Conservation (phyloP, 768 basidiomycete species). For the Collybiopsis luxurians region DNA sequence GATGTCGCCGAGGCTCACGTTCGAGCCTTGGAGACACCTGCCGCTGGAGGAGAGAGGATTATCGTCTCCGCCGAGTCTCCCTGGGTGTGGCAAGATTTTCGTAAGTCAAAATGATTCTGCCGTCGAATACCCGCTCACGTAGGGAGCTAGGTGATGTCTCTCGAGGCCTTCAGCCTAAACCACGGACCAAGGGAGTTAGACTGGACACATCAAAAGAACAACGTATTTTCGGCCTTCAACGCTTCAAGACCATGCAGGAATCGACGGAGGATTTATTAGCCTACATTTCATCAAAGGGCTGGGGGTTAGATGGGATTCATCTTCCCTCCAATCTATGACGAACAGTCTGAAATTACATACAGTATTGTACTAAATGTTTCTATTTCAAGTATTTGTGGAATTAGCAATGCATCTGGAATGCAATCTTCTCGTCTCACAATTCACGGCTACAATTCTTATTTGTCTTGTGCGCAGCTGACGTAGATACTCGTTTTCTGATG, state of each 20-base stretch:
- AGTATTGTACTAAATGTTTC: too few relatives aligned
- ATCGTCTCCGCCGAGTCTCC: constrained; percentile 29
- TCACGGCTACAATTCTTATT: too few relatives aligned
- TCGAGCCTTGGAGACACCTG: constrained; percentile 36
- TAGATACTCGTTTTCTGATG: too few relatives aligned
- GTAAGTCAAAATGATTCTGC: not conserved
- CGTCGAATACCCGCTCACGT: not conserved
- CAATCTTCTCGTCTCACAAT: too few relatives aligned
- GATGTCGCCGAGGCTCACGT: constrained; percentile 47
- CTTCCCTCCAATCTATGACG: too few relatives aligned
- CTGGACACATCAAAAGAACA: too few relatives aligned
- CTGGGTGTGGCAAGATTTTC: constrained; percentile 3
- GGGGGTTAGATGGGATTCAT: too few relatives aligned
- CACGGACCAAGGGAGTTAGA: not conserved
- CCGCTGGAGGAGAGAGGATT: constrained; percentile 46
- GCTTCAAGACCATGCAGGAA: not conserved
- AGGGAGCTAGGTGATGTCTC: not conserved
- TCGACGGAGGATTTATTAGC: not conserved
- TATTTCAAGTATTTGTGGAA: too few relatives aligned
- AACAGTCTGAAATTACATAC: too few relatives aligned
- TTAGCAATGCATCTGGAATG: too few relatives aligned
- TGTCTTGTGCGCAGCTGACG: too few relatives aligned
- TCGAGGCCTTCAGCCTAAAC: not conserved
- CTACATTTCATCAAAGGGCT: not conserved
- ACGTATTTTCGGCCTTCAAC: too few relatives aligned